Conservation (phyloP, 805 yeast species). For the Wickerhamiella hasegawae region DNA sequence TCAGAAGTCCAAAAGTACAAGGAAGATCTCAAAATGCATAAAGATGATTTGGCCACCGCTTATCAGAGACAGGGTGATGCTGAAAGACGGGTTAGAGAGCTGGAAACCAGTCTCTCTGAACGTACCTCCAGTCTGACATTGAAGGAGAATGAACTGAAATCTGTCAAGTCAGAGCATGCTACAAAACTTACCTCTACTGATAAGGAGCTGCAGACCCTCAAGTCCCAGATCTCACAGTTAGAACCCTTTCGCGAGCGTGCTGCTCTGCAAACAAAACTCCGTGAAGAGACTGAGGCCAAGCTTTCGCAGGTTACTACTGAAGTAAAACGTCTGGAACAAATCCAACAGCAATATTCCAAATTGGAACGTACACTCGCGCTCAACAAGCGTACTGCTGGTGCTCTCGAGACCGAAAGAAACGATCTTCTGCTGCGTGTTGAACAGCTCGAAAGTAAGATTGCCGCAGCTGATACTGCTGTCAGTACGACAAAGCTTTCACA, state of each 20-base stretch:
- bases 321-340: constrained; percentile 18
- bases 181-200: not conserved
- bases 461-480: constrained; percentile 5
- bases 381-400: constrained; percentile 1
- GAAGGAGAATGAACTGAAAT: no score
- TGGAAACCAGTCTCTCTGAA: no score
- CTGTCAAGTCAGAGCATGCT: not conserved
- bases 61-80: constrained; percentile 2
- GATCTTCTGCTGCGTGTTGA: constrained; percentile 9
- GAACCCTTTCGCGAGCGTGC: not conserved
- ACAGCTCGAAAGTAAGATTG: constrained; percentile 6
- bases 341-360: not conserved
- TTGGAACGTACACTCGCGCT: not conserved
- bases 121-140: no score
- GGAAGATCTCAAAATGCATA: constrained; percentile 6
- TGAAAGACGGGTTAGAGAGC: not conserved
- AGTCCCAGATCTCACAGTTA: not conserved
- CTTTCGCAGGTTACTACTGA: constrained; percentile 18
- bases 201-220: not conserved
- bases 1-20: no score
- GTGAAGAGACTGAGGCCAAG: constrained; percentile 3
- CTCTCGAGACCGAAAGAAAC: constrained; percentile 11
- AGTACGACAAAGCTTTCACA: constrained; percentile 6
- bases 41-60: not conserved
- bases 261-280: constrained; percentile 5